Evolutionary conservation across 805 yeast species (phyloP).

Genomic region (Candida tammaniensis): DNA sequence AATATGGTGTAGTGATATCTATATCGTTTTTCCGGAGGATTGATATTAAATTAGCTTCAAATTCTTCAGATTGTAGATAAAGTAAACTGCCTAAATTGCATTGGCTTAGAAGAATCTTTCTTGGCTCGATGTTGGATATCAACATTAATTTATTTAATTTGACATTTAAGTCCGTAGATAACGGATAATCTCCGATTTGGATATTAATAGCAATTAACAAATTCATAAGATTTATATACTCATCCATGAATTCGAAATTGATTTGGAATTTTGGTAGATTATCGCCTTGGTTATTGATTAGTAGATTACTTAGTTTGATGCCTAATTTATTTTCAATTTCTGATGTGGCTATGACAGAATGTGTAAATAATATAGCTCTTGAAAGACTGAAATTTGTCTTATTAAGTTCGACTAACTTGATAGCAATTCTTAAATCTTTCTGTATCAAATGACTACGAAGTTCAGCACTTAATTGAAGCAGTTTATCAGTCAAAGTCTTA

Average conservation of each 20-base stretch:
- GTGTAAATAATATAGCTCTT: constrained; percentile 59
- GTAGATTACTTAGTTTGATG: constrained; percentile 6
- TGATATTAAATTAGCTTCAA: constrained; percentile 36
- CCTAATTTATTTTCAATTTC: constrained; percentile 50
- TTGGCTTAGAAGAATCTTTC: constrained; percentile 60
- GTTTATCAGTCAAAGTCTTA: constrained; percentile 41
- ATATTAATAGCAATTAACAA: constrained; percentile 68
- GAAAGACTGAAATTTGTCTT: constrained; percentile 45
- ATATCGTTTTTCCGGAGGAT: constrained; percentile 31
- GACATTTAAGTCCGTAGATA: constrained; percentile 59
- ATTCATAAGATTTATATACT: constrained; percentile 75
- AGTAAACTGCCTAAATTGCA: constrained; percentile 69
- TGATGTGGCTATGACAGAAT: constrained; percentile 62
- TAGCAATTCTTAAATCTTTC: constrained; percentile 66
- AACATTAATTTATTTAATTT: constrained; percentile 71
- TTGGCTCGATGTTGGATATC: constrained; percentile 64
- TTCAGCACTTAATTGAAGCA: constrained; percentile 8
- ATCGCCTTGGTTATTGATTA: constrained; percentile 3
- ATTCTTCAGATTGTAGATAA: constrained; percentile 64
- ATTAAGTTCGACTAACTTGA: constrained; percentile 63
- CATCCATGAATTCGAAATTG: constrained; percentile 58
- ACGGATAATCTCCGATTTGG: constrained; percentile 61
- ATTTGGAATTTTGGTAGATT: constrained; percentile 3
- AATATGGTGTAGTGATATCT: constrained; percentile 18
- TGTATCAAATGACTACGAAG: constrained; percentile 60